These are phyloP conservation scores for Auricularia heimuer DNA, from an alignment of 768 basidiomycete genomes.

Conservation along the genomic window DNA sequence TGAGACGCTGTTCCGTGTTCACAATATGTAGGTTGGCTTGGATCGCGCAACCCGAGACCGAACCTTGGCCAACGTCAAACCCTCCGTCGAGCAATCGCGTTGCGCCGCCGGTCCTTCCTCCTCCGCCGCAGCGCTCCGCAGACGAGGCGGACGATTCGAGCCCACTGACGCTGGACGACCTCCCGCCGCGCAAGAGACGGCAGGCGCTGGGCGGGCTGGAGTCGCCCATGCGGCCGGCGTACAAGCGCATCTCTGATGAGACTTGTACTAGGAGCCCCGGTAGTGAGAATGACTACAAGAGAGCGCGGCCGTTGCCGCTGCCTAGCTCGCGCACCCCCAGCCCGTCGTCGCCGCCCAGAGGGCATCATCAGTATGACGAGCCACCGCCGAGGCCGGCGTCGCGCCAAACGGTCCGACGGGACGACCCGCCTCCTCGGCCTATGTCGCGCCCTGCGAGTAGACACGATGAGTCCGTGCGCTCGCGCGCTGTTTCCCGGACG, in stretches of 20 bases:
- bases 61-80: not conserved
- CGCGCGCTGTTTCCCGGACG: not conserved
- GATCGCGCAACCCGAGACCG: not conserved
- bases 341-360: not conserved
- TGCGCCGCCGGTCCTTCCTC: not conserved
- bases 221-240: not conserved
- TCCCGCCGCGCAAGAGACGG: not conserved
- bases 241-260: not conserved
- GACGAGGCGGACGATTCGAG: not conserved
- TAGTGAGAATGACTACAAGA: not conserved
- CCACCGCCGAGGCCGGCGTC: not conserved
- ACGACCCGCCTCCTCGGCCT: not conserved
- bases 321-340: not conserved
- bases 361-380: no score
- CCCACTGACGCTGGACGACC: not conserved
- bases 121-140: not conserved
- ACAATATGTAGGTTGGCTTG: not conserved
- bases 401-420: not conserved
- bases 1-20: no score
- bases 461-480: not conserved
- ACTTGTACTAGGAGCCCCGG: not conserved
- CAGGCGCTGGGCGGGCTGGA: not conserved
- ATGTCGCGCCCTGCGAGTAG: not conserved
- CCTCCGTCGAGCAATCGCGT: not conserved
- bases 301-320: not conserved